These are phyloP conservation scores for Didymella keratinophila DNA, from an alignment of 2,329 filamentous ascomycete species.

Conservation along the genomic window DNA sequence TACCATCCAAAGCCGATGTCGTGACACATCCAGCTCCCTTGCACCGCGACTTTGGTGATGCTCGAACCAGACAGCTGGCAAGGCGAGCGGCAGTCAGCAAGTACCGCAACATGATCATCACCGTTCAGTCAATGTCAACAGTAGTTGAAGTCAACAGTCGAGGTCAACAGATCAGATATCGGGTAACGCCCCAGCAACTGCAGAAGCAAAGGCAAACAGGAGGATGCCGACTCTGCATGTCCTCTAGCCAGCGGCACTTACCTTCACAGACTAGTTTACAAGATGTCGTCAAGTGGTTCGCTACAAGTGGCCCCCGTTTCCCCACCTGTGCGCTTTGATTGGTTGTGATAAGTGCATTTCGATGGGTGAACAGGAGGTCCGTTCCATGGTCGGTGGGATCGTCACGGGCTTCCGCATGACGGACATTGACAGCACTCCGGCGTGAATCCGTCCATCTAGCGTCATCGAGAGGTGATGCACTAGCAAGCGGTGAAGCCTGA, in stretches of 20 bases:
- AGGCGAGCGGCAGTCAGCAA: not conserved
- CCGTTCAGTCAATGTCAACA: not conserved
- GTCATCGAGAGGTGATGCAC: constrained; percentile 10
- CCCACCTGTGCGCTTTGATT: not conserved
- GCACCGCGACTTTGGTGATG: constrained; percentile 9
- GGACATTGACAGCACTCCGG: constrained; percentile 19
- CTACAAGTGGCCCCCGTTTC: not conserved
- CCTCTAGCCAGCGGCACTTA: not conserved
- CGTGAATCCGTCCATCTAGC: constrained; percentile 9
- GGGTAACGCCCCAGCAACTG: not conserved
- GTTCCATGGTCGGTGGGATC: constrained; percentile 10
- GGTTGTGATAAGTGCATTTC: not conserved
- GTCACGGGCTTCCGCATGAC: constrained; percentile 13
- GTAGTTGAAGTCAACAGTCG: not conserved
- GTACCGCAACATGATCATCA: not conserved
- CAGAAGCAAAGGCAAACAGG: not conserved
- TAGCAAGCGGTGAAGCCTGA: constrained; percentile 19
- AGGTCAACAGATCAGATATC: not conserved
- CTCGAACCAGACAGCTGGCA: constrained; percentile 5
- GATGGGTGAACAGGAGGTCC: constrained; percentile 21
- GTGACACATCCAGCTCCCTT: constrained; percentile 16
- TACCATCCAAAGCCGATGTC: constrained; percentile 9
- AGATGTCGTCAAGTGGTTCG: not conserved
- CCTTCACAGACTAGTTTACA: too few species aligned
- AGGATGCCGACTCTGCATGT: not conserved